These are phyloP conservation scores for Pythium biforme DNA, from an alignment of 352 stramenopile species.

Conservation along the genomic window DNA sequence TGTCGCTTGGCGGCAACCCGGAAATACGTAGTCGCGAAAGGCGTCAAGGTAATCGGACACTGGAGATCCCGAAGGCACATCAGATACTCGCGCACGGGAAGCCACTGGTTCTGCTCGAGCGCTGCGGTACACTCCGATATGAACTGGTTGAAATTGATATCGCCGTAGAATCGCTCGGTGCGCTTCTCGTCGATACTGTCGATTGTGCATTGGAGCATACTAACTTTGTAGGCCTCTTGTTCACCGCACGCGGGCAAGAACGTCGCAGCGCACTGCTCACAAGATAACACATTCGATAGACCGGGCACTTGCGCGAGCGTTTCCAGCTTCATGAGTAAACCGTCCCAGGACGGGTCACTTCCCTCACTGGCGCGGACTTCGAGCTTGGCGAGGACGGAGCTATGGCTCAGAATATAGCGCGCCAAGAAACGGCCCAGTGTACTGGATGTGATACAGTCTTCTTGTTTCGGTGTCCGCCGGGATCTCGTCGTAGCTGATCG, in stretches of 20 bases:
- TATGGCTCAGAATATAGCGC: background rate
- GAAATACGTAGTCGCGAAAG: background rate
- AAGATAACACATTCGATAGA: background rate
- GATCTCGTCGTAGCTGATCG: background rate
- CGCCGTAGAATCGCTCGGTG: background rate
- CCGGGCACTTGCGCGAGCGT: background rate
- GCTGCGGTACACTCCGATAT: background rate
- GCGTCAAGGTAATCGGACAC: background rate
- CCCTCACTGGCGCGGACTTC: background rate
- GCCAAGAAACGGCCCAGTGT: background rate
- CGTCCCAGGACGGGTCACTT: background rate
- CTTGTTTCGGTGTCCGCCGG: background rate
- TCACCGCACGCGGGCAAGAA: background rate
- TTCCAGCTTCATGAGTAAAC: background rate
- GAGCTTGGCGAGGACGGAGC: background rate
- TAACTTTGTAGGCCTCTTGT: background rate
- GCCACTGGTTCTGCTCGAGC: background rate
- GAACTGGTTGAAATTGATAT: background rate
- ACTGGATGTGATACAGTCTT: background rate
- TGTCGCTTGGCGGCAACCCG: background rate
- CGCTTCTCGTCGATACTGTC: background rate
- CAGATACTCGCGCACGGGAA: conserved; percentile 1
- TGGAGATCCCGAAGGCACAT: background rate
- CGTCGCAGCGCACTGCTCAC: background rate
- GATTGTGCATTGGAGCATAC: background rate